Evolutionary conservation across 331 rosid species (phyloP).

Genomic region (Saraca asoca): DNA sequence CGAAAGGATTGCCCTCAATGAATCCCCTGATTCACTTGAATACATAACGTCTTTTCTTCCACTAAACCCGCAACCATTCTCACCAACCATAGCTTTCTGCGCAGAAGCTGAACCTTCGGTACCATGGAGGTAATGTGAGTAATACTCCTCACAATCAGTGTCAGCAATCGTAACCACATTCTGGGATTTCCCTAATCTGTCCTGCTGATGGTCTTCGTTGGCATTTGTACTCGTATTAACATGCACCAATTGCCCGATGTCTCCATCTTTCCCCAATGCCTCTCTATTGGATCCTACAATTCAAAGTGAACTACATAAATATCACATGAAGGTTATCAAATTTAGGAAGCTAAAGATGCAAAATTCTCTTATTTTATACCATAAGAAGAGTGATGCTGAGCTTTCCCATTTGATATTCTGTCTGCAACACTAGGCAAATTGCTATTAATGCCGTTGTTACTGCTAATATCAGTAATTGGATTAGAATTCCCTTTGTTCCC

Average conservation of each 20-base stretch:
- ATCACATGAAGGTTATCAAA: background rate
- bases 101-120: constrained; percentile 65
- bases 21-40: constrained; percentile 75
- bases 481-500: constrained; percentile 47
- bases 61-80: constrained; percentile 78
- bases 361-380: constrained; percentile 51
- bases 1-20: constrained; percentile 78
- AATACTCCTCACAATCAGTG: constrained; percentile 71
- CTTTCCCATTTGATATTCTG: constrained; percentile 67
- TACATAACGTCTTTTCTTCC: constrained; percentile 70
- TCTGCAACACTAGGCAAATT: constrained; percentile 43
- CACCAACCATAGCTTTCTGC: constrained; percentile 68
- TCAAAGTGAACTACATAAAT: constrained; percentile 13
- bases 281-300: constrained; percentile 67
- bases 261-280: constrained; percentile 59
- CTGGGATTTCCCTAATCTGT: constrained; percentile 62
- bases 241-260: constrained; percentile 48
- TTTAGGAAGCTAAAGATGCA: constrained; percentile 12
- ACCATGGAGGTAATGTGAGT: constrained; percentile 82
- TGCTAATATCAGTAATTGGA: constrained; percentile 39
- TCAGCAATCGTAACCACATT: constrained; percentile 66
- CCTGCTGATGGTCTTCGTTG: constrained; percentile 51
- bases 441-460: constrained; percentile 31
- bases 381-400: constrained; percentile 60
- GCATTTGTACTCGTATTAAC: constrained; percentile 43